phyloP scores from a whole-genome alignment of 495 filamentous ascomycete species.

The Talaromyces nanjingensis region DNA sequence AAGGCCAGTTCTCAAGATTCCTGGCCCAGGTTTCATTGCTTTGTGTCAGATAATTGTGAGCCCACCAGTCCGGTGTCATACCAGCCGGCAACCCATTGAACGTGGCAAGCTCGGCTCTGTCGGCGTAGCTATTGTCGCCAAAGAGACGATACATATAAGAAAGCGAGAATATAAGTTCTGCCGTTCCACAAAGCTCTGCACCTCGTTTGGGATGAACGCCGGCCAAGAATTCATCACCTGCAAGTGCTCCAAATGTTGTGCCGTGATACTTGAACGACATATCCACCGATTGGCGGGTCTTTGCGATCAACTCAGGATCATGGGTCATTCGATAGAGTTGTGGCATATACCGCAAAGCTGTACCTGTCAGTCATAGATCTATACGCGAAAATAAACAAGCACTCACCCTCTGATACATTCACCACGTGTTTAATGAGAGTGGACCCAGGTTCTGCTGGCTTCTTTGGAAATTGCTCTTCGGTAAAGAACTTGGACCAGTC shows the following conservation, averaged over 20 bases:
- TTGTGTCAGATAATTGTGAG: constrained; percentile 52
- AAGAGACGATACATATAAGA: constrained; percentile 34
- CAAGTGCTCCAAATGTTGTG: constrained; percentile 29
- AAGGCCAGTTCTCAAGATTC: constrained; percentile 38
- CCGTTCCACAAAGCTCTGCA: constrained; percentile 34
- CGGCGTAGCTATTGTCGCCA: constrained; percentile 45
- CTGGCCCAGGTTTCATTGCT: constrained; percentile 48
- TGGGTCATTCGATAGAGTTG: constrained; percentile 21
- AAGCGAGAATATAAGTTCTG: constrained; percentile 38
- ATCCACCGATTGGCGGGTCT: constrained; percentile 32
- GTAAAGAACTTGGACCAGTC: constrained; percentile 10
- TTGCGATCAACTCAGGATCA: constrained; percentile 26
- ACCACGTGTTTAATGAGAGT: constrained; percentile 31
- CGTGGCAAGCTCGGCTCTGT: constrained; percentile 47
- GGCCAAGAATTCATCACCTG: constrained; percentile 30
- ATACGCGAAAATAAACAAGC: not conserved
- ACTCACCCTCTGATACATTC: constrained; percentile 39
- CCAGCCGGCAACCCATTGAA: constrained; percentile 55
- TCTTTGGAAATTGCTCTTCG: constrained; percentile 7
- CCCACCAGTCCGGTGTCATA: constrained; percentile 52
- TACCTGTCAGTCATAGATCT: not conserved
- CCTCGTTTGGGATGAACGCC: constrained; percentile 26
- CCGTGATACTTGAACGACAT: constrained; percentile 44
- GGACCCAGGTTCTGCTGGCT: constrained; percentile 6
- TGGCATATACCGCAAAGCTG: constrained; percentile 8